Evolutionary conservation across 2,329 filamentous ascomycete species (phyloP).

Genomic region (Fusarium camptoceras): DNA sequence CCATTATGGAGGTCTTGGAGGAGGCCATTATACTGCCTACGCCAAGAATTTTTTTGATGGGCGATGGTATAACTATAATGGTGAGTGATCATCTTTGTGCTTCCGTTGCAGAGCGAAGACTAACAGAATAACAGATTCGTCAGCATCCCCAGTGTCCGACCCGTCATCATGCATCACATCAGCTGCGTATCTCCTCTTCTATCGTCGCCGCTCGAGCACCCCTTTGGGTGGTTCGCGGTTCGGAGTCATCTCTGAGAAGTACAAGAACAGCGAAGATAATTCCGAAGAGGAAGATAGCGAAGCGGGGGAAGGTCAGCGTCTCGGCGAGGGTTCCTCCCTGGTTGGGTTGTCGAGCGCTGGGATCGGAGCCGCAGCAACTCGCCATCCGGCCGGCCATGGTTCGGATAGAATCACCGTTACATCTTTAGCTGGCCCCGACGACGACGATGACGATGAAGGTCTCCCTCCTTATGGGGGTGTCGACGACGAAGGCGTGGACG

Average conservation of each 20-base stretch:
- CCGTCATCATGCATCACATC: constrained; percentile 74
- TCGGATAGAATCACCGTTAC: constrained; percentile 57
- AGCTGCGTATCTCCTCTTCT: constrained; percentile 94
- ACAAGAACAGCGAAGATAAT: constrained; percentile 63
- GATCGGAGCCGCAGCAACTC: constrained; percentile 81
- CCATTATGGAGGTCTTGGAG: constrained; percentile 92
- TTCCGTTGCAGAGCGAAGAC: constrained; percentile 28
- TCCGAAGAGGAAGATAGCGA: constrained; percentile 58
- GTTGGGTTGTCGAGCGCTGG: constrained; percentile 93
- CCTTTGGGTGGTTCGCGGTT: constrained; percentile 85
- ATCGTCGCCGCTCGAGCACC: constrained; percentile 81
- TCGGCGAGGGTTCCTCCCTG: constrained; percentile 85
- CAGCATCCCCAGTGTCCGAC: constrained; percentile 71
- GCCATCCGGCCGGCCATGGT: constrained; percentile 70
- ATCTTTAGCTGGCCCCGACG: constrained; percentile 43
- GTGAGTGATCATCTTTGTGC: constrained; percentile 62
- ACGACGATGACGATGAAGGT: constrained; percentile 50
- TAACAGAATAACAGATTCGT: constrained; percentile 74
- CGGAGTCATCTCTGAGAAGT: constrained; percentile 75
- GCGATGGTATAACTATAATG: constrained; percentile 97
- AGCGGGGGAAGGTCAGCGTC: constrained; percentile 86
- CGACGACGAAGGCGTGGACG: constrained; percentile 62
- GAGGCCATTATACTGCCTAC: constrained; percentile 95
- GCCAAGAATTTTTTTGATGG: constrained; percentile 91
- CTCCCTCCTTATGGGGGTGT: constrained; percentile 55